phyloP scores from a whole-genome alignment of 768 basidiomycete genomes.

The Auriculariales sp. region DNA sequence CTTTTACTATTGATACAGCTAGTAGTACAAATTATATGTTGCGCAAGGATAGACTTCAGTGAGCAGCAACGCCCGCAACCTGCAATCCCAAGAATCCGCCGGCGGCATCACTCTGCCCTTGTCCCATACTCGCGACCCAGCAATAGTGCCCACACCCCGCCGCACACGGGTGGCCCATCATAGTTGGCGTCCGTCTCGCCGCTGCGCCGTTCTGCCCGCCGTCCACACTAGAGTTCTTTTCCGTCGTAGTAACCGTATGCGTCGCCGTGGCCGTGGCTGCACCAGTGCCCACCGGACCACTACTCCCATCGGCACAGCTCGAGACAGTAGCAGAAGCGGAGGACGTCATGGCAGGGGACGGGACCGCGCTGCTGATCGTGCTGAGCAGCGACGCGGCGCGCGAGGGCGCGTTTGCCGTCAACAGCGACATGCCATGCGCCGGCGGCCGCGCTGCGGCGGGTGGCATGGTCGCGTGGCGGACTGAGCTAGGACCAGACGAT shows the following conservation, averaged over 20 bases:
- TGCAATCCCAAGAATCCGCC: no score
- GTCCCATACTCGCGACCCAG: constrained; percentile 38
- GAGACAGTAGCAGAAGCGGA: not conserved
- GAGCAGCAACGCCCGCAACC: not conserved
- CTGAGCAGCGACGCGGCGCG: constrained; percentile 2
- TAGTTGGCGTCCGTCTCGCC: constrained; percentile 2
- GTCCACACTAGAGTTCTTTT: not conserved
- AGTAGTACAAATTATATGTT: not conserved
- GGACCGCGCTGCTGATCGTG: constrained; percentile 5
- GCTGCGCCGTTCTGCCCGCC: not conserved
- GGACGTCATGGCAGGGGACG: constrained; percentile 1
- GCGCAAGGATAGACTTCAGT: not conserved
- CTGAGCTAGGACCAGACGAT: constrained; percentile 5
- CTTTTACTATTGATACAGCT: no score
- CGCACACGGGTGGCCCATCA: constrained; percentile 53
- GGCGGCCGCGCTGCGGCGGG: constrained; percentile 11
- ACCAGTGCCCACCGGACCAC: not conserved
- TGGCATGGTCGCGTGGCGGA: constrained; percentile 4
- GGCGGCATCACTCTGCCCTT: no score
- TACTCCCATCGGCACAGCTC: not conserved
- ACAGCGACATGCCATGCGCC: constrained; percentile 2
- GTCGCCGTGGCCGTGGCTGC: not conserved
- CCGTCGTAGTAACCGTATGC: not conserved
- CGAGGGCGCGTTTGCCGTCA: constrained; percentile 14
- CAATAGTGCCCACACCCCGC: constrained; percentile 76